These are phyloP conservation scores for Tanozyma kutaoensis DNA, from an alignment of 805 yeast species.

Conservation along the genomic window DNA sequence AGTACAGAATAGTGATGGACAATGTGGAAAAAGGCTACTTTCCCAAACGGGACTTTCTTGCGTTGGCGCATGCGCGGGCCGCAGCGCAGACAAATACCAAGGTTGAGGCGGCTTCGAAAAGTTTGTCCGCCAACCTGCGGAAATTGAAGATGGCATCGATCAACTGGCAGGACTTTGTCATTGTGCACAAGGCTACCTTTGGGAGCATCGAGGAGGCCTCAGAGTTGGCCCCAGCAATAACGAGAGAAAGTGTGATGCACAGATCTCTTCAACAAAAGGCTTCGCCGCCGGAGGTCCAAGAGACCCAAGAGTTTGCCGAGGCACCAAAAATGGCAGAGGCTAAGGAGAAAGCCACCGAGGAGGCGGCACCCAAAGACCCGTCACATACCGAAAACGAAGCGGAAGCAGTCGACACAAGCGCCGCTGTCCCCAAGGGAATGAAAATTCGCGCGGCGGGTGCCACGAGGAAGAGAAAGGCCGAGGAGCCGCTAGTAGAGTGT, in stretches of 20 bases:
- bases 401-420: slow-evolving; percentile 2
- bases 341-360: too few relatives aligned
- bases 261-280: slow-evolving; percentile 48
- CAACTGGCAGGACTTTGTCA: slow-evolving; percentile 77
- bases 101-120: too few relatives aligned
- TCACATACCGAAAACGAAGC: slow-evolving; percentile 1
- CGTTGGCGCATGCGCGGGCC: slow-evolving; percentile 42
- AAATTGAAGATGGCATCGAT: slow-evolving; percentile 53
- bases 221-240: slow-evolving; percentile 42
- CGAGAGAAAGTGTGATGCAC: slow-evolving; percentile 43
- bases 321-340: slow-evolving; percentile 2
- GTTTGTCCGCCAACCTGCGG: slow-evolving; percentile 1
- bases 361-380: slow-evolving; percentile 2
- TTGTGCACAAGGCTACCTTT: slow-evolving; percentile 59
- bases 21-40: slow-evolving; percentile 8
- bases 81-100: slow-evolving; percentile 22
- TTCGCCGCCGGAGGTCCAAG: slow-evolving; percentile 8
- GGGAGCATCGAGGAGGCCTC: slow-evolving; percentile 45
- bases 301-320: slow-evolving; percentile 1
- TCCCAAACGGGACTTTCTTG: slow-evolving; percentile 22
- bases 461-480: slow-evolving; percentile 1
- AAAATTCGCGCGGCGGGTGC: slow-evolving; percentile 3
- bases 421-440: not conserved
- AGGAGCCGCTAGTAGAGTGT: slow-evolving; percentile 22
- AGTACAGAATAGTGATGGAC: slow-evolving; percentile 29